These are phyloP conservation scores for sorghum (Sorghum bicolor) DNA, from an alignment of 176 grass and related monocot species.

Conservation along the genomic window Sorghum_bicolor_NCBIv3 NC_012870.2:10964001-10964500, in stretches of 20 bases:
- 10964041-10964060: too few relatives aligned
- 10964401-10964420: background rate
- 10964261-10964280: background rate
- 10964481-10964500: background rate
- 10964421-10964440: slow-evolving; percentile 31
- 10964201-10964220: background rate
- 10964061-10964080: too few relatives aligned
- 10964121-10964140: too few relatives aligned
- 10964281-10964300: background rate
- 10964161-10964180: background rate
- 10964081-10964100: too few relatives aligned
- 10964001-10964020: too few relatives aligned
- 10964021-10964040: too few relatives aligned
- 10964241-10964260: background rate
- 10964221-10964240: background rate
- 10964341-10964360: background rate
- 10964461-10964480: background rate
- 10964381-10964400: background rate
- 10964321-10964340: too few relatives aligned
- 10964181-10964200: too few relatives aligned
- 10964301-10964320: background rate
- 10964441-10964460: background rate
- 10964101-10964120: too few relatives aligned
- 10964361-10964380: slow-evolving; percentile 9
- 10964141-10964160: too few relatives aligned